Percentiles rank a stretch among this genome's conserved stretches.
These are phyloP conservation scores for Nitzschia sp. DNA, from an alignment of 108 stramenopile genomes.

Conservation along the genomic window DNA sequence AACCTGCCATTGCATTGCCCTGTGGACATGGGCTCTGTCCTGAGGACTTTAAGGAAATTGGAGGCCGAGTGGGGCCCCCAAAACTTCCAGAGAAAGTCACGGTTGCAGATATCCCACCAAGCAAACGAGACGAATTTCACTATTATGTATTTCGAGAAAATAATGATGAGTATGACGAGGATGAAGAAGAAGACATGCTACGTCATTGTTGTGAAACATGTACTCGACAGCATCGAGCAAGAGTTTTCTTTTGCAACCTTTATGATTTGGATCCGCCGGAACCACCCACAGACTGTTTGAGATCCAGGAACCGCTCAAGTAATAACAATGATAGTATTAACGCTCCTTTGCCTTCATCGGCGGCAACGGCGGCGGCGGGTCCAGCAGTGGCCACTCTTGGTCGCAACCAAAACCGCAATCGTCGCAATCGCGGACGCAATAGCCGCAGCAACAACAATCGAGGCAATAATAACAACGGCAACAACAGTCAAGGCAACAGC, in stretches of 20 bases:
- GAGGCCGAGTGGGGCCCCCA: constrained; percentile 4
- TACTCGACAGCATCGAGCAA: background rate
- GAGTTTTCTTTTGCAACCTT: background rate
- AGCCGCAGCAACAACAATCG: background rate
- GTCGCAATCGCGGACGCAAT: background rate
- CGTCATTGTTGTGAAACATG: background rate
- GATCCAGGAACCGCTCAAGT: background rate
- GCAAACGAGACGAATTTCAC: no score
- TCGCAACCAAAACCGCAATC: background rate
- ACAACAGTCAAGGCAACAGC: background rate
- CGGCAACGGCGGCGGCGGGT: background rate
- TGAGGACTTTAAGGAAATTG: constrained; percentile 13
- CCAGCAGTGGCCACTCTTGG: background rate
- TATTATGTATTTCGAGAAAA: no score
- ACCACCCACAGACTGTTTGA: background rate
- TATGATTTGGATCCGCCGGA: background rate
- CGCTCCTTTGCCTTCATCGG: background rate
- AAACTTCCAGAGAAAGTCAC: no score
- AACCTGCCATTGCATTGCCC: constrained; percentile 17
- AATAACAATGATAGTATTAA: no score
- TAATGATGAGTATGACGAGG: background rate
- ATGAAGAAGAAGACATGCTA: background rate
- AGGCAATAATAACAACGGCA: background rate
- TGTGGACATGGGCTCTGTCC: constrained; percentile 28
- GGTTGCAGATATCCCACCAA: no score